A percentile compares a stretch with the other conserved stretches of the same genome.
These are phyloP conservation scores for Zygnema circumcarinatum DNA, from an alignment of 139 green algal genomes.

Conservation along the genomic window DNA sequence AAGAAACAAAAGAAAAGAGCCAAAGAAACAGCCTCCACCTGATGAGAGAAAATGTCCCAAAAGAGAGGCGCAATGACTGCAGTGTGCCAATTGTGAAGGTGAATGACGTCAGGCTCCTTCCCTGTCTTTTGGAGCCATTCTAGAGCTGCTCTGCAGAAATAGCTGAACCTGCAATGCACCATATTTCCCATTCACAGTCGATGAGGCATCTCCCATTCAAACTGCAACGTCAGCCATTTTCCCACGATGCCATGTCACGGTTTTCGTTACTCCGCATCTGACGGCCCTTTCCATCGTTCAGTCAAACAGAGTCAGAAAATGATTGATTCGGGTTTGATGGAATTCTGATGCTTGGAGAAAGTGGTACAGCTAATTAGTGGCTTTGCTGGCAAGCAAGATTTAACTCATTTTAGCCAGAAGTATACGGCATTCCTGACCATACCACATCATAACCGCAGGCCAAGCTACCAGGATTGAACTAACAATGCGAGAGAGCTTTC, in stretches of 20 bases:
- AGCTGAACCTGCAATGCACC: conserved; percentile 63
- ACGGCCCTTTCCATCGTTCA: neutral
- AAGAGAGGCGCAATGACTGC: conserved; percentile 69
- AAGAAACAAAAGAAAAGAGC: no score
- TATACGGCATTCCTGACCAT: no score
- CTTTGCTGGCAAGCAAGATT: no score
- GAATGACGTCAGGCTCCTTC: conserved; percentile 85
- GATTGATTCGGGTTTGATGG: neutral
- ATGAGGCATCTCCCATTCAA: conserved; percentile 1
- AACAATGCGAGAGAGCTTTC: no score
- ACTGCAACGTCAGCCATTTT: neutral
- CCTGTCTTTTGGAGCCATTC: conserved; percentile 84
- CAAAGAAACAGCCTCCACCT: no score
- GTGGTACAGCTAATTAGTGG: no score
- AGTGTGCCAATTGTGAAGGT: conserved; percentile 92
- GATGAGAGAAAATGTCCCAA: conserved; percentile 56
- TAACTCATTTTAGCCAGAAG: no score
- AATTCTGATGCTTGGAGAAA: neutral
- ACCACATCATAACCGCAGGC: no score
- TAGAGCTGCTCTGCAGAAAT: conserved; percentile 75
- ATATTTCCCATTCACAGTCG: neutral
- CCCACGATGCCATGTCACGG: neutral
- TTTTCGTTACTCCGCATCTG: neutral
- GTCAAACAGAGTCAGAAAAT: neutral
- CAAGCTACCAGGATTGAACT: no score